Conservation (phyloP, 164 flowering plant species). For the Umbellularia californica region DNA sequence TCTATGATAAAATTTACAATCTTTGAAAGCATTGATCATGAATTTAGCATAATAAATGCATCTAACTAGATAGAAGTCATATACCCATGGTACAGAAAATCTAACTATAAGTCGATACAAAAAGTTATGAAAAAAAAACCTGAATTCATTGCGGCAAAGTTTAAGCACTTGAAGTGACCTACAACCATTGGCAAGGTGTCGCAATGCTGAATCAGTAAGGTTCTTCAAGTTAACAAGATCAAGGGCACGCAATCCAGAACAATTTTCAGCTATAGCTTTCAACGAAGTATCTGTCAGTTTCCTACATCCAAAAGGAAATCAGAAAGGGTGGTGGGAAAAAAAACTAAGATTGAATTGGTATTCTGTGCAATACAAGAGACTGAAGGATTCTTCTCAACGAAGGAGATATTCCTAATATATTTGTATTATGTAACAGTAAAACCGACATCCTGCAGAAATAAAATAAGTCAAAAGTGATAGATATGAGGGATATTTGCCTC, state of each 20-base stretch:
- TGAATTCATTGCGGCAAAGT: constrained; percentile 64
- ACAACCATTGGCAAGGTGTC: constrained; percentile 73
- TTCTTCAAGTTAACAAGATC: constrained; percentile 52
- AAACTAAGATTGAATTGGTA: neutral
- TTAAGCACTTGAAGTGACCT: constrained; percentile 42
- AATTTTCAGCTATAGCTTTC: constrained; percentile 50
- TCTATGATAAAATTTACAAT: too few relatives aligned
- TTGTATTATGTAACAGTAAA: neutral
- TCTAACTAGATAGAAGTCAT: neutral
- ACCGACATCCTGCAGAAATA: neutral
- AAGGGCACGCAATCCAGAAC: constrained; percentile 50
- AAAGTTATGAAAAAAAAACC: constrained; percentile 30
- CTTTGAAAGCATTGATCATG: neutral
- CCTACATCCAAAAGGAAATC: constrained; percentile 40
- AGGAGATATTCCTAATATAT: neutral
- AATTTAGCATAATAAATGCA: neutral
- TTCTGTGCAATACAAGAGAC: neutral
- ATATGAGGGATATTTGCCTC: neutral
- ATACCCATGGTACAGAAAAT: neutral
- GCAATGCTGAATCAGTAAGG: constrained; percentile 66
- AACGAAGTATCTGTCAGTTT: constrained; percentile 69
- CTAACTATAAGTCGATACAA: neutral
- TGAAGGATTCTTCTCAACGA: neutral
- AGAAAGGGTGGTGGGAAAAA: neutral
- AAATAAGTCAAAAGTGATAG: neutral